Evolutionary conservation across 1,284 basidiomycete genomes (phyloP).

Genomic region (Ceratobasidium sp.): DNA sequence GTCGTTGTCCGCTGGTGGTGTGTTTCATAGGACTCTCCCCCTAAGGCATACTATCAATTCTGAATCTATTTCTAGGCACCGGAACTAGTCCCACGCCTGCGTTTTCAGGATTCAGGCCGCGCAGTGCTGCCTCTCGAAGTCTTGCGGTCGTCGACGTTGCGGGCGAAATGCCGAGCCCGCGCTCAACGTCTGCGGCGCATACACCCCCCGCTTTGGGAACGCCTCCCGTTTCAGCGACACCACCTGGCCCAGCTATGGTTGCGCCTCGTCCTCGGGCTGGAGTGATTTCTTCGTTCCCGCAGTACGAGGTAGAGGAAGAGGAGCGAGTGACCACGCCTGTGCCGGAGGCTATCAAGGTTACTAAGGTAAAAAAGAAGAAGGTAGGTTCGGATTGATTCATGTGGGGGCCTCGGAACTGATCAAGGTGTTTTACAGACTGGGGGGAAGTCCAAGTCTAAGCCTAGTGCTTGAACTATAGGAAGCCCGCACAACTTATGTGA

Average conservation of each 20-base stretch:
- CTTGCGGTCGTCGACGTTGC: conserved; percentile 77
- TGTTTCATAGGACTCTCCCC: not conserved
- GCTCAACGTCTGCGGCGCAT: conserved; percentile 49
- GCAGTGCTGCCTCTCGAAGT: conserved; percentile 49
- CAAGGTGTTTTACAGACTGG: not conserved
- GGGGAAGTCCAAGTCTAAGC: conserved; percentile 15
- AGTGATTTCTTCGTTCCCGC: conserved; percentile 66
- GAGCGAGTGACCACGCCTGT: conserved; percentile 63
- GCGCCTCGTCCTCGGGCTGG: conserved; percentile 53
- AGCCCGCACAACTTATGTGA: too few relatives aligned
- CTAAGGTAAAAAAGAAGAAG: conserved; percentile 76
- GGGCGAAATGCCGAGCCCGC: conserved; percentile 86
- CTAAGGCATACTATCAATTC: conserved; percentile 9
- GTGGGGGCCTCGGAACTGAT: not conserved
- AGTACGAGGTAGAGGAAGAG: conserved; percentile 69
- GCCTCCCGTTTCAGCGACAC: conserved; percentile 48
- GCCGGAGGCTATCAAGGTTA: conserved; percentile 81
- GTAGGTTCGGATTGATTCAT: not conserved
- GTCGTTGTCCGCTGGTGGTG: conserved; percentile 54
- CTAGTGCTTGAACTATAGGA: not conserved
- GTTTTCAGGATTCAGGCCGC: conserved; percentile 52
- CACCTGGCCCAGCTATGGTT: conserved; percentile 56
- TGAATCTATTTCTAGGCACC: conserved; percentile 59
- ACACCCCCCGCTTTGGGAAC: conserved; percentile 50
- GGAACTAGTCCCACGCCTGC: conserved; percentile 55